phyloP scores from a whole-genome alignment of 1,284 basidiomycete genomes.

The Serendipita sp. region DNA sequence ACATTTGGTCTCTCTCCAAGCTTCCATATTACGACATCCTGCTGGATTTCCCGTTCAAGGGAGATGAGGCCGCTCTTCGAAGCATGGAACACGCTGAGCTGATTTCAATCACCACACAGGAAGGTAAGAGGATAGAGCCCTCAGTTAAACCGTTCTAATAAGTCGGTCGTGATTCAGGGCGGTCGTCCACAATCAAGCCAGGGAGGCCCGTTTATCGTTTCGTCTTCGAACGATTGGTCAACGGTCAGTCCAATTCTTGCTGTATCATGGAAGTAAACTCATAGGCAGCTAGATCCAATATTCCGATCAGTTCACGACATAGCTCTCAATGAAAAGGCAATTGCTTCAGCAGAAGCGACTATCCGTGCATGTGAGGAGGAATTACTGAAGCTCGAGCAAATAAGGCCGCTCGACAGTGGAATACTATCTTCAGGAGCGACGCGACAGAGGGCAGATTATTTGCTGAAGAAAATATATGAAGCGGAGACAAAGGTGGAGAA shows the following conservation, averaged over 20 bases:
- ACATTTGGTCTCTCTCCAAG: conserved; percentile 24
- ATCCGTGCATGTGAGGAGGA: conserved; percentile 68
- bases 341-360: conserved; percentile 48
- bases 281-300: conserved; percentile 39
- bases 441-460: conserved; percentile 48
- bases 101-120: conserved; percentile 61
- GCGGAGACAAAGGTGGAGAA: conserved; percentile 52
- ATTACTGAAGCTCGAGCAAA: conserved; percentile 49
- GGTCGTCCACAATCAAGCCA: conserved; percentile 72
- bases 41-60: conserved; percentile 82
- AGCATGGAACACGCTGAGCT: conserved; percentile 84
- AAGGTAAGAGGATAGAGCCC: conserved; percentile 35
- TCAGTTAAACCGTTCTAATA: conserved; percentile 2
- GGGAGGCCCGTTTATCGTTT: conserved; percentile 82
- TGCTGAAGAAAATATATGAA: conserved; percentile 61
- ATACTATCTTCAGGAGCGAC: conserved; percentile 39
- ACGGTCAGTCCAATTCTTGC: conserved; percentile 31
- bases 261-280: conserved; percentile 1
- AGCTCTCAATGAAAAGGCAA: conserved; percentile 59
- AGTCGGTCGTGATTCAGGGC: conserved; percentile 31
- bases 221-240: conserved; percentile 69
- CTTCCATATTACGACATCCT: conserved; percentile 73
- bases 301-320: conserved; percentile 79
- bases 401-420: conserved; percentile 30
- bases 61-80: conserved; percentile 68